Percentiles rank a stretch among this genome's conserved stretches.
phyloP scores from a whole-genome alignment of 2,329 filamentous ascomycete species.

The Elsinoe necatrix region DNA sequence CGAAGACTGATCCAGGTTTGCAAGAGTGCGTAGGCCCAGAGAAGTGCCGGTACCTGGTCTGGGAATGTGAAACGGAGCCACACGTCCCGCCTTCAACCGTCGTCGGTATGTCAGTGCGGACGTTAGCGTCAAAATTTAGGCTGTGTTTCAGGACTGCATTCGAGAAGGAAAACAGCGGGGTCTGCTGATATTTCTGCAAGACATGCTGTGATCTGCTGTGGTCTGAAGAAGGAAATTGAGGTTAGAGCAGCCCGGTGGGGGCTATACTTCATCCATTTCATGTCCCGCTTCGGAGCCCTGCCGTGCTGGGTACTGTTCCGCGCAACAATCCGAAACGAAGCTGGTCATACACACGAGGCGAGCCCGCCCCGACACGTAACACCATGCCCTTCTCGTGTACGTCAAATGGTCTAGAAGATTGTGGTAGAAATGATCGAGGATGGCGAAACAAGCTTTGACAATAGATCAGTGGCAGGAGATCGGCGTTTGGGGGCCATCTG shows the following conservation, averaged over 20 bases:
- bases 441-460: constrained; percentile 1
- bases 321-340: not conserved
- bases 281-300: not conserved
- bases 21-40: not conserved
- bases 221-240: constrained; percentile 3
- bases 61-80: constrained; percentile 6
- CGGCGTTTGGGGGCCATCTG: not conserved
- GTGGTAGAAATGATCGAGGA: not conserved
- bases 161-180: not conserved
- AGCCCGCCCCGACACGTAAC: not conserved
- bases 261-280: not conserved
- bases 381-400: not conserved
- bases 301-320: too few species aligned
- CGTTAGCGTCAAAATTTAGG: not conserved
- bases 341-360: not conserved
- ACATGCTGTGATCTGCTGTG: not conserved
- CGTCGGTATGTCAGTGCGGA: not conserved
- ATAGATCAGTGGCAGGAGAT: not conserved
- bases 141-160: constrained; percentile 1
- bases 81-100: constrained; percentile 1
- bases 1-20: not conserved
- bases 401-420: not conserved
- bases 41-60: not conserved
- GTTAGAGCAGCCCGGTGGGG: not conserved
- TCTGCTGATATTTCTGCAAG: not conserved